Evolutionary conservation across 352 stramenopile species (phyloP), one percentile per base, ranked within the genome.

Genomic region (Globisporangium lucens): DNA sequence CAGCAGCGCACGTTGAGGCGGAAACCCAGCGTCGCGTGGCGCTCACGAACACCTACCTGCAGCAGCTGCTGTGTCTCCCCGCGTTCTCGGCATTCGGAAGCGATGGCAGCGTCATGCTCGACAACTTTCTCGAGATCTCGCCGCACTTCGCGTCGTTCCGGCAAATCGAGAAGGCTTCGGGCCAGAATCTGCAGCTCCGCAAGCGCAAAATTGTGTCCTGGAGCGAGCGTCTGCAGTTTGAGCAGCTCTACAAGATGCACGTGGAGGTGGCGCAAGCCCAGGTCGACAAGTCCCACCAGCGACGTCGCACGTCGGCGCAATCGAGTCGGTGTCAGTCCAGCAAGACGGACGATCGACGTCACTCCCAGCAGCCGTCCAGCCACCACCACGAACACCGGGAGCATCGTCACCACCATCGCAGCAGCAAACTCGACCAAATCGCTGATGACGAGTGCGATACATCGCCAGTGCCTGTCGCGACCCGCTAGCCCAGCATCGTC

Each of bases 121-220:
- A 93, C 69, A 73, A 71, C 2, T 94, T 94, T 57, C 70, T 93
- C 51, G 82, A 89, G 49, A 79, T 93, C 33, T 79, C 82, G 12
- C 47, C 68, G 43, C 83, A 94, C 62, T 67, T 90, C 12, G 56
- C 66, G 2, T 71, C 73, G 6, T 78, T 90, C 47, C 79, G 79
- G 5, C 75, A 77, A 41, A 57, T 88, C 38, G 82, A 90, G 63
- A 79, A 75, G 12, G 65, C 75, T 13, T 82, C 61, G 3, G 78
- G 82, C 6, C 69, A 77, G 51, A 87, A 69, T 24, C 66, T 91
- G 68, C 75, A 89, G 20, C 68, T 89, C 0, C 74, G 75, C 36
- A 73, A 76, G 27, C 77, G 80, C 30, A 71, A 72, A 15, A 63
- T 90, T 49, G 76, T 91, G 46, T 70, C 80, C 6, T 93, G 83